phyloP scores from a whole-genome alignment of 306 rosid species.

The Quillaja saponaria region DNA sequence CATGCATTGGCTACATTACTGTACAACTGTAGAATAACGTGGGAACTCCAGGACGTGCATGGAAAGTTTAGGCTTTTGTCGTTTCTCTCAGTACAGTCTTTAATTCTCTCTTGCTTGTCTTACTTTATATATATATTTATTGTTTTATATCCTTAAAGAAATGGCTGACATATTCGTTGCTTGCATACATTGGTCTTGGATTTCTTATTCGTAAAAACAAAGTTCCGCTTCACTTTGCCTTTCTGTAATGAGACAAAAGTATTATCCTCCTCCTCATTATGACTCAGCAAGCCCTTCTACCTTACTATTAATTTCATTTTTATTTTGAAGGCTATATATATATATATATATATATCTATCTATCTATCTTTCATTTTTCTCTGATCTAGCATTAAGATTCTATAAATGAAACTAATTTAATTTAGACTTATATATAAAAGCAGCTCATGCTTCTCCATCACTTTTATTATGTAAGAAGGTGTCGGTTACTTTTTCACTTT shows the following conservation, averaged over 20 bases:
- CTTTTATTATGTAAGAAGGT: slow-evolving; percentile 57
- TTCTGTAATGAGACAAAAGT: slow-evolving; percentile 70
- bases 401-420: too few species aligned
- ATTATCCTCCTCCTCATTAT: slow-evolving; percentile 32
- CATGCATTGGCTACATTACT: too few species aligned
- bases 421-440: slow-evolving; percentile 39
- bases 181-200: slow-evolving; percentile 58
- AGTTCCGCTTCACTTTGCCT: slow-evolving; percentile 38
- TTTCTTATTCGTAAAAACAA: slow-evolving; percentile 39
- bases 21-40: slow-evolving; percentile 40
- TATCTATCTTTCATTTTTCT: slow-evolving; percentile 29
- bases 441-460: slow-evolving; percentile 36
- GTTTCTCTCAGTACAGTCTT: slow-evolving; percentile 13
- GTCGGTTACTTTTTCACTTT: slow-evolving; percentile 83
- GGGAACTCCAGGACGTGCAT: slow-evolving; percentile 66
- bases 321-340: too few species aligned
- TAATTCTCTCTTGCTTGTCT: slow-evolving; percentile 24
- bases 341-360: slow-evolving; percentile 8
- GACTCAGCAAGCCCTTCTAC: slow-evolving; percentile 32
- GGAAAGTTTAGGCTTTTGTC: slow-evolving; percentile 44
- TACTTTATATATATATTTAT: slow-evolving; percentile 30
- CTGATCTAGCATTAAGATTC: slow-evolving; percentile 47
- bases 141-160: slow-evolving; percentile 20
- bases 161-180: slow-evolving; percentile 79
- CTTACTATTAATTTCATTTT: slow-evolving; percentile 4